A percentile compares a stretch with the other conserved stretches of the same genome.
These are phyloP conservation scores for Saccharomyces hybrid DNA, from an alignment of 1,139 yeast species.

Conservation along the genomic window DNA sequence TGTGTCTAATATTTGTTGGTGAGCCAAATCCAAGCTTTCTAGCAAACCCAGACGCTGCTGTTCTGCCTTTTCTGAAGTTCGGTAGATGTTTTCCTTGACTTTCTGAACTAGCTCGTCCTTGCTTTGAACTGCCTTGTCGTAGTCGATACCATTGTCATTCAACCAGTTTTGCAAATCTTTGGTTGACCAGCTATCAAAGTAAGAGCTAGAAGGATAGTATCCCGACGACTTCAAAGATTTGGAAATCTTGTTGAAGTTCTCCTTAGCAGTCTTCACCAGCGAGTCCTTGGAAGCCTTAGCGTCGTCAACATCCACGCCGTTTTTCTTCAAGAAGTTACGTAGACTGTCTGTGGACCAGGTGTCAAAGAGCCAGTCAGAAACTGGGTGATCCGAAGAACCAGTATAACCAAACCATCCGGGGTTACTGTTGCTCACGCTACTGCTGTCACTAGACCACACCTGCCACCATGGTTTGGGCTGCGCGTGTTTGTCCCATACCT, in stretches of 20 bases:
- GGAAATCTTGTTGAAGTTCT: conserved; percentile 36
- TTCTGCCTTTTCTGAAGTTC: conserved; percentile 34
- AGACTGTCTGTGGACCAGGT: conserved; percentile 42
- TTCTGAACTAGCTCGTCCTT: conserved; percentile 39
- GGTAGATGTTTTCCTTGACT: conserved; percentile 39
- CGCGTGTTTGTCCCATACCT: conserved; percentile 33
- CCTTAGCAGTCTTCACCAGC: conserved; percentile 35
- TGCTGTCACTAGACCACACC: conserved; percentile 18
- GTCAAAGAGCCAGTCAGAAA: conserved; percentile 40
- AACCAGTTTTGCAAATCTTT: conserved; percentile 44
- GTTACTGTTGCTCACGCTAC: conserved; percentile 5
- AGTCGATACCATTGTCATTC: conserved; percentile 39
- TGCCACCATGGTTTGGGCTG: conserved; percentile 28
- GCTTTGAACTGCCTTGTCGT: conserved; percentile 34
- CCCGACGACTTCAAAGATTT: conserved; percentile 37
- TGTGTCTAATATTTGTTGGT: conserved; percentile 36
- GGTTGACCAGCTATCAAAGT: conserved; percentile 42
- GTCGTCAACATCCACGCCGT: conserved; percentile 32
- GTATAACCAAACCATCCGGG: conserved; percentile 3
- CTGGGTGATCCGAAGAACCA: conserved; percentile 2
- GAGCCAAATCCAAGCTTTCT: conserved; percentile 35
- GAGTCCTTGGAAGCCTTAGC: conserved; percentile 34
- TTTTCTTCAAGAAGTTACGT: conserved; percentile 34
- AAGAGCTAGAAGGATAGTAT: conserved; percentile 45
- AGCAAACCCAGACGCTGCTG: conserved; percentile 38